Base-by-base conservation (phyloP, 2,329 filamentous ascomycete genomes). In the Elsinoe necatrix region DNA sequence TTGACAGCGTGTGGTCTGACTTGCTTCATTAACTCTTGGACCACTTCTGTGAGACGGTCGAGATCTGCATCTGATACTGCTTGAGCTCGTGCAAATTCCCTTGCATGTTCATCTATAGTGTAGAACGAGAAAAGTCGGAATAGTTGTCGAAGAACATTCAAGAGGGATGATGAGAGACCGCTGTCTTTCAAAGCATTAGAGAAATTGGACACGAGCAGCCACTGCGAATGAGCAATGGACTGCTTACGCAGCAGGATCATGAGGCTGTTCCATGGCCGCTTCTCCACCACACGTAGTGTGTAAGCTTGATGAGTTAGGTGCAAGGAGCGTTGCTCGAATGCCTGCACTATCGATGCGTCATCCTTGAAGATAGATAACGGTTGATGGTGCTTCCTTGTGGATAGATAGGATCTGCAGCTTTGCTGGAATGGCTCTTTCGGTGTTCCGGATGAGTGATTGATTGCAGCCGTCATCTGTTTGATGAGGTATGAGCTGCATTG, bases 1-100 rank as follows among this genome's bases (percentile, higher is more conserved):
- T 71, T 71, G 1, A 80, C 76, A 0, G 77, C 77, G 63, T 80
- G 77, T 1, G 77, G 77, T 16, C 77, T 66, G 20, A 79, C 69
- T 29, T 70, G 63, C 1, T 68, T 61, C 77, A 80, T 79, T 9
- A 78, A 62, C 0, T 73, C 66, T 55, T 77, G 69, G 2, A 80
- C 70, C 1, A 63, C 63, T 4, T 69, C 64, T 0, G 72, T 70
- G 1, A 80, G 62, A 3, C 55, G 39, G 54, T 76, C 68, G 12
- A 80, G 64, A 6, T 73, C 69, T 1, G 67, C 63, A n/a, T 71
- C 67, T 1, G 69, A 67, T 8, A 76, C 68, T 1, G 76, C 72
- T 9, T 67, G 67, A 8, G 72, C 72, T 57, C 74, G 72, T 12
- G 71, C 66, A 60, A 80, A 79, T 61, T 74, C 72, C 0, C 73